Conservation (phyloP, 257 asterid species). For the Phtheirospermum japonicum region DNA sequence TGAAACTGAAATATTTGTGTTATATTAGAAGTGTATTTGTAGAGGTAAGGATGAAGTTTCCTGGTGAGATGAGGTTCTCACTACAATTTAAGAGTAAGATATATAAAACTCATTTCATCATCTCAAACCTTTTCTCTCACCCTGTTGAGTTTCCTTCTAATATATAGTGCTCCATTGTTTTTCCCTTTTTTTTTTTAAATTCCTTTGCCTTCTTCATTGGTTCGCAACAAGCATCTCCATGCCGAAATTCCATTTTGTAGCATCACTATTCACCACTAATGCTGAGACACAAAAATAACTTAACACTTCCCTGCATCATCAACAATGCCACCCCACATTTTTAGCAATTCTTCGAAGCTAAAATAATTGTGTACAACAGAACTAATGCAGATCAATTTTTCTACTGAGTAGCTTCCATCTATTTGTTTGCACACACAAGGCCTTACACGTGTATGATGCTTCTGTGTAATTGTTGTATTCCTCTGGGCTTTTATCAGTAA, state of each 20-base stretch:
- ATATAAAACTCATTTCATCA: no score
- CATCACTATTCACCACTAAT: background rate
- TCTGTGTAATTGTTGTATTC: background rate
- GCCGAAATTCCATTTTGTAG: background rate
- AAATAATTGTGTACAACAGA: background rate
- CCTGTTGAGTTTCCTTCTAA: no score
- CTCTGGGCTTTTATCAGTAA: slow-evolving; percentile 5
- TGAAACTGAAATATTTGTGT: no score
- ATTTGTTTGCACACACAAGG: background rate
- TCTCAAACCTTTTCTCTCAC: no score
- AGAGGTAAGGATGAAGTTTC: no score
- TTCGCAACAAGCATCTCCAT: background rate
- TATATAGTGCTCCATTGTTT: no score
- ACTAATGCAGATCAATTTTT: background rate
- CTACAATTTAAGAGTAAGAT: no score
- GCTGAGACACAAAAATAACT: background rate
- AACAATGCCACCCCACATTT: background rate
- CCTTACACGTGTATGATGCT: background rate
- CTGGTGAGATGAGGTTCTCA: no score
- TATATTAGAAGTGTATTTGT: no score
- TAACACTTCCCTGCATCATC: background rate
- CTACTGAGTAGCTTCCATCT: background rate
- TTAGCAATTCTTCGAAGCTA: slow-evolving; percentile 1
- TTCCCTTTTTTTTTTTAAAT: no score
- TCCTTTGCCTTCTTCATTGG: no score